Evolutionary conservation across 306 rosid species (phyloP).

Genomic region (Cucurbita pepo): DNA sequence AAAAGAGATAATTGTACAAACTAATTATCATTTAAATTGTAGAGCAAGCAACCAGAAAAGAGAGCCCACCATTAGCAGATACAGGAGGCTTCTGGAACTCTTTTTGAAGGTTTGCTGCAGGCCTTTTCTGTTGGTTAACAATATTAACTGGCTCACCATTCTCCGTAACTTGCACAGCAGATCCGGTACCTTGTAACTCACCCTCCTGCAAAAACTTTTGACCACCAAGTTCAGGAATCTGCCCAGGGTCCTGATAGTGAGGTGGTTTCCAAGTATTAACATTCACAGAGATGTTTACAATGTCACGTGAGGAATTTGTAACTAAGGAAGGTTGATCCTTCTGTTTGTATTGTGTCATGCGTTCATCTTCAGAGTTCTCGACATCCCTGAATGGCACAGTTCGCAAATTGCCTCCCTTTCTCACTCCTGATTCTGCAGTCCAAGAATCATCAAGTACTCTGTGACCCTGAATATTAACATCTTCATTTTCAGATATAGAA

Average conservation of each 20-base stretch:
- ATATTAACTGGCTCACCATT: constrained; percentile 19
- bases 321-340: constrained; percentile 32
- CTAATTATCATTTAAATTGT: background rate
- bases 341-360: constrained; percentile 19
- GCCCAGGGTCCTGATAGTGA: constrained; percentile 44
- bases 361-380: constrained; percentile 24
- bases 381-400: constrained; percentile 35
- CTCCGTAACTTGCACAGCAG: constrained; percentile 30
- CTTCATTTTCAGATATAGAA: constrained; percentile 57
- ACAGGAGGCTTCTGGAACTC: constrained; percentile 29
- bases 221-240: constrained; percentile 27
- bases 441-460: constrained; percentile 35
- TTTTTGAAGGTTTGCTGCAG: constrained; percentile 32
- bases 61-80: constrained; percentile 39
- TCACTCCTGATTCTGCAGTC: constrained; percentile 32
- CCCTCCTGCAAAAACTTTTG: constrained; percentile 19
- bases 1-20: background rate
- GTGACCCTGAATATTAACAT: constrained; percentile 22
- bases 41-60: constrained; percentile 1
- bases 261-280: constrained; percentile 63
- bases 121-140: constrained; percentile 38
- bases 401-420: constrained; percentile 28
- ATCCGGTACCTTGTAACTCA: constrained; percentile 22
- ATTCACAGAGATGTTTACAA: constrained; percentile 47
- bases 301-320: constrained; percentile 37